Evolutionary conservation across 148 eudicot species (phyloP).

Genomic region (Drosera capensis): DNA sequence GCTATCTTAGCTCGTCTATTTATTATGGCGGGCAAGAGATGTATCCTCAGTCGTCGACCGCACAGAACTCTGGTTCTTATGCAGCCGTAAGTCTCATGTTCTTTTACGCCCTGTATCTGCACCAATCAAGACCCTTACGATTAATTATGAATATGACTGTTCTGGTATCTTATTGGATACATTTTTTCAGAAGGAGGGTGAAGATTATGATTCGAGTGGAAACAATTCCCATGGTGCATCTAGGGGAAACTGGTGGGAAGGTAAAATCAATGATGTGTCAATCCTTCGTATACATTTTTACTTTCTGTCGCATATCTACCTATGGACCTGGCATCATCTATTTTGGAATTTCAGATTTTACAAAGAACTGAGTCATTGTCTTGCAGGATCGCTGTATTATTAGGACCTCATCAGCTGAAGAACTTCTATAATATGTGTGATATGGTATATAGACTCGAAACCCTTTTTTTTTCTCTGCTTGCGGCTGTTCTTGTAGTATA

Average conservation of each 20-base stretch:
- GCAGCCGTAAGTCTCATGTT: constrained; percentile 28
- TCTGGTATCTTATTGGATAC: constrained; percentile 14
- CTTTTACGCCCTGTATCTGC: no score
- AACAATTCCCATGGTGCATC: constrained; percentile 22
- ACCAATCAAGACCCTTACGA: no score
- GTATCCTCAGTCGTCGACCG: constrained; percentile 25
- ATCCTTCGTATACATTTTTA: not conserved
- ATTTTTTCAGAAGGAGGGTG: constrained; percentile 45
- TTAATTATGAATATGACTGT: not conserved
- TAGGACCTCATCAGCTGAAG: constrained; percentile 5
- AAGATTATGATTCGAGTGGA: constrained; percentile 55
- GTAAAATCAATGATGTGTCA: constrained; percentile 21
- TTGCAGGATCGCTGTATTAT: constrained; percentile 74
- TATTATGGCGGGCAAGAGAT: constrained; percentile 86
- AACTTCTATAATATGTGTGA: no score
- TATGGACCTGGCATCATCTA: no score
- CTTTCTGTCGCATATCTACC: no score
- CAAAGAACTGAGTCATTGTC: not conserved
- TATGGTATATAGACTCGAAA: no score
- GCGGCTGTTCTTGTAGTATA: no score
- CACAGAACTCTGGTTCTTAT: constrained; percentile 16
- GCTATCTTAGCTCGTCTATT: constrained; percentile 70
- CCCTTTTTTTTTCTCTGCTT: no score
- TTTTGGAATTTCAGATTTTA: no score
- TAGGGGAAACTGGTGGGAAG: constrained; percentile 96